phyloP scores from a whole-genome alignment of 2,329 filamentous ascomycete species.

The Xylariaceae sp. region DNA sequence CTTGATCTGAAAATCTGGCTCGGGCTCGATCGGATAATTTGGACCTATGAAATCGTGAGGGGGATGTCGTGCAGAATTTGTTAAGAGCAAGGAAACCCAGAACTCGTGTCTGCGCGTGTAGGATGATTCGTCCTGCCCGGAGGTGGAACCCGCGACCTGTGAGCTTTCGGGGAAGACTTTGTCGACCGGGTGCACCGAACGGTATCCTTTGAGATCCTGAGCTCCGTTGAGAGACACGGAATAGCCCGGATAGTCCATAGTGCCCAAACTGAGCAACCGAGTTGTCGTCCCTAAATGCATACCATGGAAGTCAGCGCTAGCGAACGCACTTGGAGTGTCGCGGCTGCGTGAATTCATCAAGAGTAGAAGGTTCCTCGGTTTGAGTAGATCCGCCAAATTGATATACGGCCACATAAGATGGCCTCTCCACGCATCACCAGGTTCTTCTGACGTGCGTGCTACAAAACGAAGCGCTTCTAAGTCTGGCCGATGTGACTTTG shows the following conservation, averaged over 20 bases:
- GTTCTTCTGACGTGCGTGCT: neutral
- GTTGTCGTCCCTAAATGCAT: neutral
- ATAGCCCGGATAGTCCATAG: neutral
- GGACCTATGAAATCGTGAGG: neutral
- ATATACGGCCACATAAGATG: conserved; percentile 2
- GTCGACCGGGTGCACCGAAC: neutral
- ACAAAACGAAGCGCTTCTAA: neutral
- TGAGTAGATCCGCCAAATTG: neutral
- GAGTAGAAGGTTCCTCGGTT: neutral
- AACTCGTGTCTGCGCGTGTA: neutral
- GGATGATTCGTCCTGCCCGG: neutral
- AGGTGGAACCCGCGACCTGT: neutral
- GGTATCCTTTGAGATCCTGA: neutral
- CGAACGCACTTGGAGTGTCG: neutral
- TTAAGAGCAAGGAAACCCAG: neutral
- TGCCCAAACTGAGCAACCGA: neutral
- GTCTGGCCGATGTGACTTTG: neutral
- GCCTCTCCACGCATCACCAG: neutral
- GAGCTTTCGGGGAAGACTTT: neutral
- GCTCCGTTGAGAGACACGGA: neutral
- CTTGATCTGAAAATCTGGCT: no score
- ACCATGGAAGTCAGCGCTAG: neutral
- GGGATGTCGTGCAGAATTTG: neutral
- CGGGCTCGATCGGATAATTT: neutral
- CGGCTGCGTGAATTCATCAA: neutral